phyloP scores from a whole-genome alignment of 805 yeast genomes.

The Myxozyma melibiosi region DNA sequence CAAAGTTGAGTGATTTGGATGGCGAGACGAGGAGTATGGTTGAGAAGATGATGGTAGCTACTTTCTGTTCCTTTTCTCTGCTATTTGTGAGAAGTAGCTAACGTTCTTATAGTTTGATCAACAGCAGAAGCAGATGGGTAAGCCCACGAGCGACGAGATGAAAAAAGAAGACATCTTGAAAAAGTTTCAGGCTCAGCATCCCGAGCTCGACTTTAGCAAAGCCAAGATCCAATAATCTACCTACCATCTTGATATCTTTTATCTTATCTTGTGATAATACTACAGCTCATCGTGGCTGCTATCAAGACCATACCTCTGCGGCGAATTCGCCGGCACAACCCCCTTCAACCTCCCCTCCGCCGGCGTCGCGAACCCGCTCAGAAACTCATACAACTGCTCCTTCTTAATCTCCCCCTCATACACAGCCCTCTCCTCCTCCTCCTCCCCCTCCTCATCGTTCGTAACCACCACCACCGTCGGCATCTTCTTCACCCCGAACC shows the following conservation, averaged over 20 bases:
- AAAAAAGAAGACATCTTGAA: conserved; percentile 42
- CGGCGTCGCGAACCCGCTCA: conserved; percentile 42
- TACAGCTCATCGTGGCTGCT: background rate
- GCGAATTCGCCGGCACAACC: conserved; percentile 4
- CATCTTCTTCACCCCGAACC: conserved; percentile 35
- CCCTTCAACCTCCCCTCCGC: conserved; percentile 39
- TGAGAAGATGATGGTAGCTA: conserved; percentile 49
- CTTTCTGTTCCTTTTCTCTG: background rate
- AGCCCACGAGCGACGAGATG: conserved; percentile 46
- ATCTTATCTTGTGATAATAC: no score
- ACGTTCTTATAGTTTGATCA: conserved; percentile 43
- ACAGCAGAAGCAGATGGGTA: conserved; percentile 46
- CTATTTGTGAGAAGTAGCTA: background rate
- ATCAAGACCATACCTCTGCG: background rate
- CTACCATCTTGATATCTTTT: background rate
- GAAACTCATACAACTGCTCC: conserved; percentile 40
- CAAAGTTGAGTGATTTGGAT: conserved; percentile 47
- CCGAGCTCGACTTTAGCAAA: conserved; percentile 47
- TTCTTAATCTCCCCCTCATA: conserved; percentile 44
- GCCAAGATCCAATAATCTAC: conserved; percentile 36
- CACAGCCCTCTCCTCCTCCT: background rate
- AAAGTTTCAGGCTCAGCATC: conserved; percentile 48
- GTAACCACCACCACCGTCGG: conserved; percentile 43
- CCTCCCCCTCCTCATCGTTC: conserved; percentile 22
- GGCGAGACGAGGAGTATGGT: conserved; percentile 48